Evolutionary conservation across 352 stramenopile species (phyloP).

Genomic region (Globisporangium paroecandrum): DNA sequence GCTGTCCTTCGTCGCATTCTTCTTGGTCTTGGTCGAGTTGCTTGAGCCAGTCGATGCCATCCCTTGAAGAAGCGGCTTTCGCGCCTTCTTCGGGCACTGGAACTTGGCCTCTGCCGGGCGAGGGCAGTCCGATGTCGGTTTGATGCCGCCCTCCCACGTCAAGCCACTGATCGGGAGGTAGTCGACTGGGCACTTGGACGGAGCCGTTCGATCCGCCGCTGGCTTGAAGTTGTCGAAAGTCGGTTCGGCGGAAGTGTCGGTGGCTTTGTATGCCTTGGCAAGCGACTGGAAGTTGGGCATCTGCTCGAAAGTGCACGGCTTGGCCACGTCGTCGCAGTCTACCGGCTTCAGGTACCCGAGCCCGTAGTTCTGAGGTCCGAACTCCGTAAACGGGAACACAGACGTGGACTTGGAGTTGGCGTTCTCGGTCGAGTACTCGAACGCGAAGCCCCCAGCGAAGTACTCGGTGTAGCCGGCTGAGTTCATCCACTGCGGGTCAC

Average conservation of each 20-base stretch:
- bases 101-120: slow-evolving; percentile 4
- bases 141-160: slow-evolving; percentile 24
- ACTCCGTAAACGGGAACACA: slow-evolving; percentile 63
- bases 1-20: not conserved
- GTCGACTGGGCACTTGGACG: slow-evolving; percentile 18
- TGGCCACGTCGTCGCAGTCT: slow-evolving; percentile 51
- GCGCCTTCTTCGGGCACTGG: slow-evolving; percentile 3
- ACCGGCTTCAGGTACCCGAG: slow-evolving; percentile 68
- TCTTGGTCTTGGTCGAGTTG: not conserved
- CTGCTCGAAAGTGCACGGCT: slow-evolving; percentile 44
- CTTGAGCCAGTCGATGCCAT: not conserved
- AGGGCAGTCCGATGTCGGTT: slow-evolving; percentile 23
- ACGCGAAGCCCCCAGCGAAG: slow-evolving; percentile 65
- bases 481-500: slow-evolving; percentile 66
- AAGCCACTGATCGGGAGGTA: slow-evolving; percentile 26
- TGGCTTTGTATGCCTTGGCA: slow-evolving; percentile 31
- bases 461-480: slow-evolving; percentile 40
- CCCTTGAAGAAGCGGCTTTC: not conserved
- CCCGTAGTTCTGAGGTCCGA: slow-evolving; percentile 69
- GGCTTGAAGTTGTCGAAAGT: slow-evolving; percentile 27
- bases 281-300: slow-evolving; percentile 72
- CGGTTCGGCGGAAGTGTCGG: slow-evolving; percentile 27
- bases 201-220: slow-evolving; percentile 10
- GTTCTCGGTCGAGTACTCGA: slow-evolving; percentile 81
- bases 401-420: slow-evolving; percentile 57